Evolutionary conservation across 116 monocot genomes (phyloP), one percentile per base, ranked within the genome.

Genomic region (Cymodocea nodosa): DNA sequence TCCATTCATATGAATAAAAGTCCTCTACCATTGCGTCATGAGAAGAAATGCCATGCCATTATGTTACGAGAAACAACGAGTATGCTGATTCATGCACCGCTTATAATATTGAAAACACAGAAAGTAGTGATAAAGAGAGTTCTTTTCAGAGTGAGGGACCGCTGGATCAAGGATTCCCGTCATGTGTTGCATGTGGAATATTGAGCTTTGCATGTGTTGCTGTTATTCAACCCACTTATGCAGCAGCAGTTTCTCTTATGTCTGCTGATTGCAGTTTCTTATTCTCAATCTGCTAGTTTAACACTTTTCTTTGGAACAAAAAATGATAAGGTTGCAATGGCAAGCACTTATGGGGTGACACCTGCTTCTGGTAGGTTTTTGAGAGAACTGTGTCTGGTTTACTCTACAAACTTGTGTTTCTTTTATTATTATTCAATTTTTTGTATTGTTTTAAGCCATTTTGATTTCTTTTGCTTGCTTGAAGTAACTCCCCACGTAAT

Each of bases 101-200:
- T 22, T 73, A 66, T 11, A 69, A 79, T 56, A 73, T 71, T 19
- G 73, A 74, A 60, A 68, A 64, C 40, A 50, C 63, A 23, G 77
- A 80, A 50, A 65, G 69, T n/a, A 18, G 17, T 71, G 87, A 71
- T 11, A 91, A 80, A 65, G 79, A 77, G 68, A 71, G 52, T 23
- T 52, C 64, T 23, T 48, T 69, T 17, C 56, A 68, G 30, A 74
- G 68, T 72, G 78, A 84, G 59, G 84, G 78, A 0, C 55, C 86
- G 59, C 67, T 92, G 63, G 92, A 98, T 69, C 88, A 86, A 75
- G 98, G 92, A 25, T 62, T 98, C 51, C 50, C 92, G 35, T 92
- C 92, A 63, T 98, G 98, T 86, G 98, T 98, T 25, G 85, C 92
- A 63, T 98, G 98, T 73, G 98, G 98, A 49, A 88, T 98, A 66